Conservation (phyloP, 768 basidiomycete genomes). For the Naganishia kalamii region DNA sequence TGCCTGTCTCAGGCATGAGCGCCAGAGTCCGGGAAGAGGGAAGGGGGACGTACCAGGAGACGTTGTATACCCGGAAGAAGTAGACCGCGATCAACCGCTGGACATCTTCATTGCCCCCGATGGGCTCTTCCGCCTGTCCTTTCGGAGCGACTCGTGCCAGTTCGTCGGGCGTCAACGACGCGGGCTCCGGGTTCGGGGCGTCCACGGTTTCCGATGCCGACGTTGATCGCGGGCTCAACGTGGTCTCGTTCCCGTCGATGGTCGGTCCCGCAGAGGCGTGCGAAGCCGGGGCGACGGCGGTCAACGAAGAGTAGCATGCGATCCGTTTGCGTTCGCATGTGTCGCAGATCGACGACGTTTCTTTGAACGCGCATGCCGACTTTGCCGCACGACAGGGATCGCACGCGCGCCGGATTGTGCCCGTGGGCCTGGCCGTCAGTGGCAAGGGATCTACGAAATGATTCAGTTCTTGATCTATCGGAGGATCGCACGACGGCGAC, state of each 20-base stretch:
- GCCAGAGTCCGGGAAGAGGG: no score
- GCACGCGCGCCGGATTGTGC: not conserved
- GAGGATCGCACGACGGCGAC: not conserved
- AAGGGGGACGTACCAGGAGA: not conserved
- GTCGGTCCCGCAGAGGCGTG: no score
- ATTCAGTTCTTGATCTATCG: not conserved
- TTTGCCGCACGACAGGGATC: not conserved
- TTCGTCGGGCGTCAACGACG: conserved; percentile 2
- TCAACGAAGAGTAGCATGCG: no score
- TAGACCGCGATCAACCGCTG: conserved; percentile 8
- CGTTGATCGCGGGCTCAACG: no score
- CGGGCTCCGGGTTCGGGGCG: not conserved
- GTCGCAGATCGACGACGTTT: no score
- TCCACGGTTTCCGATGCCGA: no score
- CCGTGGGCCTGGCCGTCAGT: not conserved
- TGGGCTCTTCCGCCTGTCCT: not conserved
- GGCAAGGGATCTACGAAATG: no score
- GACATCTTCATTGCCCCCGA: not conserved
- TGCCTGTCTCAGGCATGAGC: not conserved
- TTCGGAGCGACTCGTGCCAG: not conserved
- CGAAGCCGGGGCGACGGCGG: no score
- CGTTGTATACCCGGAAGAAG: conserved; percentile 1
- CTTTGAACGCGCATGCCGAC: not conserved
- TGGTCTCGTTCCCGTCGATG: no score
- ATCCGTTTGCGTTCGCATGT: no score